Evolutionary conservation across 164 flowering plant genomes (phyloP), one percentile per base, ranked within the genome.

Genomic region (Annona squamosa): DNA sequence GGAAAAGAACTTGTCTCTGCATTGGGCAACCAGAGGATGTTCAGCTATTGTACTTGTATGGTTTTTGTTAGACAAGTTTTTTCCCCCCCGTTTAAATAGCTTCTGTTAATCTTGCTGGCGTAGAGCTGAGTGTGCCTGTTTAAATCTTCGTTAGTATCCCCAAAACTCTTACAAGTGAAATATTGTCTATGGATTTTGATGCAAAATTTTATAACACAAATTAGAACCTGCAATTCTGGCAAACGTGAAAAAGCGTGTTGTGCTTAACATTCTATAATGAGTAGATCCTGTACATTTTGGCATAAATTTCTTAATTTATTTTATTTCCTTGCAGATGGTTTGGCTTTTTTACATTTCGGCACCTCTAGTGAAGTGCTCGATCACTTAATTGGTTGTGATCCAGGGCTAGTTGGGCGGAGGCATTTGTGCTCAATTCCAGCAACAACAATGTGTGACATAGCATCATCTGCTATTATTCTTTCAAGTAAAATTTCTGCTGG

Each of bases 41-140:
- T 85, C 86, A 96, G 94, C 86, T 96, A 90, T 79, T 93, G 99
- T 86, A 89, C 97, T 64, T 84, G 99, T 96, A 93, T 46, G 95
- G 86, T 73, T 37, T 52, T 26, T 75, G 37, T 59, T 56, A 69
- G 73, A 76, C 44, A 26, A 37, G 47, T 26, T 44, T 42, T 62
- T 7, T 66, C 46, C 13, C 37, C 37, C 37, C 37, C 37, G 37
- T 26, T 26, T 26, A 52, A 52, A 52, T 52, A 4, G 13, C 59
- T 52, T 52, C 13, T 52, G 13, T 52, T 52, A 52, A 16, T 16
- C 59, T 52, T 52, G 59, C 59, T 1, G 59, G 59, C 7, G 13
- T 52, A 4, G 13, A 52, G 59, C 9, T 52, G 59, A 52, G 9
- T 52, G 13, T 16, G 13, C 3, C 59, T 7, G 59, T 52, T 52